Evolutionary conservation across 2,329 filamentous ascomycete genomes (phyloP).

Genomic region (Corinectria fuckeliana): DNA sequence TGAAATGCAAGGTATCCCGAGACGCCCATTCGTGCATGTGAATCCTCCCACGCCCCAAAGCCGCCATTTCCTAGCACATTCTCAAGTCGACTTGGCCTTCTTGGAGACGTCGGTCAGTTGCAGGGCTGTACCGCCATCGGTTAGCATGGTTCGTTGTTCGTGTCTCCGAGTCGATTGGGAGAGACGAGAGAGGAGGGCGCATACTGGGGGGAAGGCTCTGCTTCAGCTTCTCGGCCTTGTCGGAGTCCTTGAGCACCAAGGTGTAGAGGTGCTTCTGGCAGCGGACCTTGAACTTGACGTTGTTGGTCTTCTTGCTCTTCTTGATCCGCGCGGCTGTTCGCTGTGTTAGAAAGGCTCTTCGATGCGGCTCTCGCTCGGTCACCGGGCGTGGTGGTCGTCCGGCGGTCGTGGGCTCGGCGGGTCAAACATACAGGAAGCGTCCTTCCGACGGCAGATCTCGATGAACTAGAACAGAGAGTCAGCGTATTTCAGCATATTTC

Average conservation of each 20-base stretch:
- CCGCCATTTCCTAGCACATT: conserved; percentile 35
- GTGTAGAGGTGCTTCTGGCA: conserved; percentile 97
- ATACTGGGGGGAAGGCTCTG: conserved; percentile 96
- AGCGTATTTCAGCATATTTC: too few species aligned
- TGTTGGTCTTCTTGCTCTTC: conserved; percentile 88
- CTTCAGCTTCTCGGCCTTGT: conserved; percentile 99
- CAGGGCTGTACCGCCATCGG: conserved; percentile 50
- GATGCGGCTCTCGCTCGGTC: conserved; percentile 18
- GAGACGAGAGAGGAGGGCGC: conserved; percentile 44
- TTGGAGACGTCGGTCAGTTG: conserved; percentile 61
- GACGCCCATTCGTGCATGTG: conserved; percentile 59
- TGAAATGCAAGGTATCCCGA: conserved; percentile 62
- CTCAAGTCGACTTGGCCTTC: conserved; percentile 52
- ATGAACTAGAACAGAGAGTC: conserved; percentile 75
- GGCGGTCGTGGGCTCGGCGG: conserved; percentile 5
- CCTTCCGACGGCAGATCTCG: conserved; percentile 99
- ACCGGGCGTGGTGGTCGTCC: conserved; percentile 6
- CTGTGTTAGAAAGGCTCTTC: conserved; percentile 39
- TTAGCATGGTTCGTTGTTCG: background rate
- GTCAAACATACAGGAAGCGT: conserved; percentile 90
- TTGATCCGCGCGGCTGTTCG: conserved; percentile 84
- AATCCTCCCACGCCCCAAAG: conserved; percentile 42
- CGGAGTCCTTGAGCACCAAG: conserved; percentile 95
- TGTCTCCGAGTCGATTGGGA: conserved; percentile 1
- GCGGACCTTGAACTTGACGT: conserved; percentile 99